These are phyloP conservation scores for Populus hybrid DNA, from an alignment of 441 rosid species.

Conservation along the genomic window DNA sequence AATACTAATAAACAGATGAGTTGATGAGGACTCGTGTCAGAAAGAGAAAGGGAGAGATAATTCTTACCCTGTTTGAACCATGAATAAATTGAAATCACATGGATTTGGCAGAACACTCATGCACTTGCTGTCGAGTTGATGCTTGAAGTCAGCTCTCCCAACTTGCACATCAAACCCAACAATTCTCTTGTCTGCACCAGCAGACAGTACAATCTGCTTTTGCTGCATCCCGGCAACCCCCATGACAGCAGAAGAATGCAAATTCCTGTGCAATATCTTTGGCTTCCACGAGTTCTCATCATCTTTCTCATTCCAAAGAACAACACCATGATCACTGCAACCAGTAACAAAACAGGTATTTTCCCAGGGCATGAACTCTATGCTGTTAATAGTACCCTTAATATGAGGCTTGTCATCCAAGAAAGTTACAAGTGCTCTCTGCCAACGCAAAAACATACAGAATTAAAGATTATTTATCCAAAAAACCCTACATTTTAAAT, in stretches of 20 bases:
- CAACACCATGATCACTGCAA: conserved; percentile 86
- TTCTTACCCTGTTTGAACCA: conserved; percentile 94
- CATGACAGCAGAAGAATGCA: conserved; percentile 94
- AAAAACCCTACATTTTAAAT: neutral
- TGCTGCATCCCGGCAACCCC: conserved; percentile 89
- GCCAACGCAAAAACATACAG: conserved; percentile 25
- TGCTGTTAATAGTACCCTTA: conserved; percentile 80
- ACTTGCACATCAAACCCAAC: conserved; percentile 66
- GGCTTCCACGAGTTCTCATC: conserved; percentile 70
- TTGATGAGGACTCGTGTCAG: neutral
- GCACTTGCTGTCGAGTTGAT: conserved; percentile 88
- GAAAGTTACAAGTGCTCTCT: conserved; percentile 66
- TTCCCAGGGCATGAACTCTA: conserved; percentile 86
- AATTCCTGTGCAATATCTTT: conserved; percentile 57
- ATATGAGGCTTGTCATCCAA: conserved; percentile 76
- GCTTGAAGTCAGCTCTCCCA: conserved; percentile 70
- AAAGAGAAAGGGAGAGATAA: neutral
- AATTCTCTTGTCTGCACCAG: conserved; percentile 81
- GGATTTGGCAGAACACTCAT: conserved; percentile 94
- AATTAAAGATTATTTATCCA: neutral
- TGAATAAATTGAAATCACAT: conserved; percentile 86
- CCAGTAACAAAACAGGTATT: conserved; percentile 69
- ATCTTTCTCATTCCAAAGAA: conserved; percentile 72
- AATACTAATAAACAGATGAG: conserved; percentile 2
- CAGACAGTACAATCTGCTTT: conserved; percentile 71